Base-by-base conservation (phyloP, 1,139 yeast species). In the Blastobotrys raffinosifermentans region DNA sequence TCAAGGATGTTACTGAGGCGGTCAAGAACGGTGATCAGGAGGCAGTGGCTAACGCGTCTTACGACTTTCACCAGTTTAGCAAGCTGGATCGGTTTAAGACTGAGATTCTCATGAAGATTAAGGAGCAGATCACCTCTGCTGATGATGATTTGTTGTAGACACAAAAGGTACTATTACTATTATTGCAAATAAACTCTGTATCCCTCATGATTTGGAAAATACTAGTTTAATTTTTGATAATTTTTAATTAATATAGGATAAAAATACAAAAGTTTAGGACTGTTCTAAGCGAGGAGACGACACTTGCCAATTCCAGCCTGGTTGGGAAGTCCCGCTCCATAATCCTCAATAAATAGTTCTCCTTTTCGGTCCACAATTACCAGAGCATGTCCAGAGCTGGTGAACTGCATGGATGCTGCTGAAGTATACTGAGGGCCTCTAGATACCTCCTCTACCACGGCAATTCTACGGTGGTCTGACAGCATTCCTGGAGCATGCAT, bases 21-120 rank as follows among this genome's bases (percentile, higher is more conserved):
- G 80, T 84, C 36, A 75, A 77, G 44, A 80, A 78, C 35, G 94
- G 94, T 21, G 96, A 89, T 58, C 66, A 80, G 29, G 91, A 89
- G 55, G 72, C 67, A 35, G 77, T 85, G 55, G 75, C 94, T 3
- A 79, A 79, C 49, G 75, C 77, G 48, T 80, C 89, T 17, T 83
- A 72, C 58, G 94, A 84, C 47, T 91, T 66, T 55, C 98, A 91
- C 60, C 94, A 85, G 60, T 87, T 84, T 60, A 71, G 80, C 49
- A 86, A 87, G 61, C 75, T 91, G 42, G 98, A 93, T 60, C 85
- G 82, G 53, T 81, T 94, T 79, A 87, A 85, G 68, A 85, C 96
- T n/a, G 78, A 84, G 26, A 69, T 91, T 40, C 70, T 93, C 49
- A 72, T 89, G 54, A 81, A 81, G 63, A 78, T 91, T 52, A 91